Base-by-base conservation (phyloP, 2,329 filamentous ascomycete genomes). In the Paramyrothecium sp. region DNA sequence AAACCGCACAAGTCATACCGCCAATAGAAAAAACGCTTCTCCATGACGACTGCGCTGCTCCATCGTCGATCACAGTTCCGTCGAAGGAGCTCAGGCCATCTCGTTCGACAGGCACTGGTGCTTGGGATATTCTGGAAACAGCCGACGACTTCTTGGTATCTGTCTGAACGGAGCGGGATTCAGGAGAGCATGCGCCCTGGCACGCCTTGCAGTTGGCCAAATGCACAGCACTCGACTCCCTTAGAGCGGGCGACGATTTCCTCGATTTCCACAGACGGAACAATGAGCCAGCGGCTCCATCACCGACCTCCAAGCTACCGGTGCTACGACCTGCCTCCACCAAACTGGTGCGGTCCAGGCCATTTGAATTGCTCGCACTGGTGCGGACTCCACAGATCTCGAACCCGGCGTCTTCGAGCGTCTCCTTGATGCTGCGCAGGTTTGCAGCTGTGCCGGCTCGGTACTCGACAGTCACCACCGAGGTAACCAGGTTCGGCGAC, bases 1-100 rank as follows among this genome's bases (percentile, higher is more conserved):
- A 92, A 13, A 87, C 81, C 16, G 86, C 84, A 68, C 89, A 92
- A 3, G 86, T 90, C 89, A 92, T 91, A 54, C 89, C 89, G 26
- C 81, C 84, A 46, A 92, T 80, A 20, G 86, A 83, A n/a, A 87
- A 61, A 0, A 75, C 80, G 2, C 78, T 82, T 44, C 78, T 72
- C 78, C 81, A 86, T 20, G 56, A 53, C 16, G 59, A 58, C n/a
- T 64, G 26, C 1, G 53, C 7, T 3, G 50, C 52, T 12, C 34
- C 54, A 34, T 60, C 54, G 41, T 59, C 55, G 33, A 61, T 62
- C 47, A 66, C 58, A 34, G 33, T 22, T 17, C 51, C 30, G 13
- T 26, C 33, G 20, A 38, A 30, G 16, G 47, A 49, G 12, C 7
- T 7, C 11, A 8, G 17, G 19, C 5, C n/a, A 4, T 44, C 38